phyloP scores from a whole-genome alignment of 139 green algal species.

The Micromonas pusilla region DNA sequence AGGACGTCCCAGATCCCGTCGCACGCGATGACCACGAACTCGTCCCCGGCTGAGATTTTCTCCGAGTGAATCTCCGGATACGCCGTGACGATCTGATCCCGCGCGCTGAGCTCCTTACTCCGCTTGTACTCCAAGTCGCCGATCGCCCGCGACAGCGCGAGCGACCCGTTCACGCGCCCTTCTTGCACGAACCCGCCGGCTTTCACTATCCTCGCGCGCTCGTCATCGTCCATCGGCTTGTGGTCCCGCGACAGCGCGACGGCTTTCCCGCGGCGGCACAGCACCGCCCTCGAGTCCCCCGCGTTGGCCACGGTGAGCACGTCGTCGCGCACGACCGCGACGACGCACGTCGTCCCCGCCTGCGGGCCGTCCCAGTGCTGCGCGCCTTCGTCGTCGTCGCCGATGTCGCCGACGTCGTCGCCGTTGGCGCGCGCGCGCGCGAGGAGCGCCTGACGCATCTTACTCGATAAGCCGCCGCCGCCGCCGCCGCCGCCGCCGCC shows the following conservation, averaged over 20 bases:
- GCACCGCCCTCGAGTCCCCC: conserved; percentile 23
- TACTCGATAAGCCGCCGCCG: background rate
- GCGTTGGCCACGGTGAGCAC: conserved; percentile 16
- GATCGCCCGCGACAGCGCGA: conserved; percentile 70
- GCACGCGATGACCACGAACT: conserved; percentile 59
- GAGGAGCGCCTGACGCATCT: background rate
- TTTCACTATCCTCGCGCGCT: conserved; percentile 62
- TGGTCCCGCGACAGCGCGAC: conserved; percentile 71
- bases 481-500: too few species aligned
- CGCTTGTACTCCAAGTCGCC: conserved; percentile 78
- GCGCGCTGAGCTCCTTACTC: conserved; percentile 33
- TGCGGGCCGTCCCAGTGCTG: background rate
- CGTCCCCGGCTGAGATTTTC: conserved; percentile 5
- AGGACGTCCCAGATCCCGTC: conserved; percentile 81
- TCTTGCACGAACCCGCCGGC: conserved; percentile 47
- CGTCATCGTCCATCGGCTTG: conserved; percentile 53
- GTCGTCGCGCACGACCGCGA: background rate
- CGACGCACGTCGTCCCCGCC: conserved; percentile 6
- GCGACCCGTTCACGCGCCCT: conserved; percentile 64
- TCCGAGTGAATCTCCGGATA: conserved; percentile 46
- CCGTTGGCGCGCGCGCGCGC: background rate
- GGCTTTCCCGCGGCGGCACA: conserved; percentile 30
- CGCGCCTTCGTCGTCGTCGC: background rate
- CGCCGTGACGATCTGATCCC: conserved; percentile 63
- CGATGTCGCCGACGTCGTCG: background rate